These are phyloP conservation scores for Pseudocercospora eumusae DNA, from an alignment of 2,329 filamentous ascomycete genomes.

Conservation along the genomic window DNA sequence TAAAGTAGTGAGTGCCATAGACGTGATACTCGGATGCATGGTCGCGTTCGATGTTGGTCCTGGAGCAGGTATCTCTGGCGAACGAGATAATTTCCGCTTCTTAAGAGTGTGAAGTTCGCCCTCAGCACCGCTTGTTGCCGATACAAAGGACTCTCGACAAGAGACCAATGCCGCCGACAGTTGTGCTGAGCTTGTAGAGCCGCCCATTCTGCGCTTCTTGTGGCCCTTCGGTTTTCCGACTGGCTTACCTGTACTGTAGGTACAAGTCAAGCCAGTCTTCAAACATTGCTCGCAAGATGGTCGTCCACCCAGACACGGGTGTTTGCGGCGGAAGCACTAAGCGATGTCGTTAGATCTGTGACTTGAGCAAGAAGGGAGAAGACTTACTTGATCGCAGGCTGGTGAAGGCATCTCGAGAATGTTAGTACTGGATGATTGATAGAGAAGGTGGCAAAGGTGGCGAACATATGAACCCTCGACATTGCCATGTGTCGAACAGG, in stretches of 20 bases:
- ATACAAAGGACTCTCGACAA: neutral
- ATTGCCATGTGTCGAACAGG: slow-evolving; percentile 4
- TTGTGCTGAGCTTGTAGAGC: slow-evolving; percentile 3
- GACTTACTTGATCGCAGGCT: slow-evolving; percentile 17
- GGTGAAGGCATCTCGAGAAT: slow-evolving; percentile 14
- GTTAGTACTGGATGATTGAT: neutral
- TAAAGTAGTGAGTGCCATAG: neutral
- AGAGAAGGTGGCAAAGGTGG: neutral
- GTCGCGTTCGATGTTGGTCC: neutral
- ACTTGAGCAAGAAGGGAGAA: neutral
- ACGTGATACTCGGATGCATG: neutral
- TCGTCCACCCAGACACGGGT: slow-evolving; percentile 10
- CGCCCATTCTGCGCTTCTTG: slow-evolving; percentile 4
- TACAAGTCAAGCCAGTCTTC: slow-evolving; percentile 6
- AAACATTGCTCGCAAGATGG: slow-evolving; percentile 13
- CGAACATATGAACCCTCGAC: neutral
- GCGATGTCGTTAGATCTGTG: neutral
- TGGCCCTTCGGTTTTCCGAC: slow-evolving; percentile 19
- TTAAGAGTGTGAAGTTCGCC: neutral
- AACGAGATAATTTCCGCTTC: neutral
- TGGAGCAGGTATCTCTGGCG: neutral
- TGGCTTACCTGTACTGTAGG: slow-evolving; percentile 17
- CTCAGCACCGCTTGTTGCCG: neutral
- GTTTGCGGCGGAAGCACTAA: slow-evolving; percentile 12
- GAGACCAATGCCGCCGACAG: neutral